These are phyloP conservation scores for Nitzschia inconspicua DNA, from an alignment of 108 stramenopile species.

Conservation along the genomic window DNA sequence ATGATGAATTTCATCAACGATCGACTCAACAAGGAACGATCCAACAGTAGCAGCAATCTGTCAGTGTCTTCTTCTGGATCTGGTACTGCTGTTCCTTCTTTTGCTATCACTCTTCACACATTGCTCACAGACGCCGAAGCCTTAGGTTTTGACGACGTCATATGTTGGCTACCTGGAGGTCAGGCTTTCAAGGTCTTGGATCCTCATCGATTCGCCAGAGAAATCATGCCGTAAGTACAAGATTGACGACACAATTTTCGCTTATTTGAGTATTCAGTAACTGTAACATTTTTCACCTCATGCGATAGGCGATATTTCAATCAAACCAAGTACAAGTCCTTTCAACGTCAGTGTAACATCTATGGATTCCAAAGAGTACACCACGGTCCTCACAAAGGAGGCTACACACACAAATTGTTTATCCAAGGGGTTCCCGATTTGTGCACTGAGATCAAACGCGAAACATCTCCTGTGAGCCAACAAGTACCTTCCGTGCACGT, in stretches of 20 bases:
- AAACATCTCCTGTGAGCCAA: too few species aligned
- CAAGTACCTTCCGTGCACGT: too few species aligned
- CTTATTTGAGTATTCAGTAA: too few species aligned
- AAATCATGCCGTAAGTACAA: constrained; percentile 63
- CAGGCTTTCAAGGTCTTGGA: constrained; percentile 48
- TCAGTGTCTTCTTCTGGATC: too few species aligned
- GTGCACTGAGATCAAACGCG: not conserved
- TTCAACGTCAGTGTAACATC: constrained; percentile 57
- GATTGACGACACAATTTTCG: too few species aligned
- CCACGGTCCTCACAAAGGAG: not conserved
- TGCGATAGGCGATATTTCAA: constrained; percentile 41
- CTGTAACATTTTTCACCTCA: too few species aligned
- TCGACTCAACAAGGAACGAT: too few species aligned
- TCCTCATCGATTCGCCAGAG: constrained; percentile 30
- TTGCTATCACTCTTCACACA: constrained; percentile 20
- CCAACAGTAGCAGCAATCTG: too few species aligned
- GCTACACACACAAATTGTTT: not conserved
- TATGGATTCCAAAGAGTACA: not conserved
- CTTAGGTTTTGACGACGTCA: constrained; percentile 10
- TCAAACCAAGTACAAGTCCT: constrained; percentile 45
- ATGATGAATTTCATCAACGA: too few species aligned
- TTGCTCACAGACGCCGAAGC: constrained; percentile 15
- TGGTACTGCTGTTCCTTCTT: too few species aligned
- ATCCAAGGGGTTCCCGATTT: not conserved
- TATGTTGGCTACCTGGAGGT: constrained; percentile 39